These are phyloP conservation scores for Flaveria floridana DNA, from an alignment of 140 eudicot species.

Conservation along the genomic window DNA sequence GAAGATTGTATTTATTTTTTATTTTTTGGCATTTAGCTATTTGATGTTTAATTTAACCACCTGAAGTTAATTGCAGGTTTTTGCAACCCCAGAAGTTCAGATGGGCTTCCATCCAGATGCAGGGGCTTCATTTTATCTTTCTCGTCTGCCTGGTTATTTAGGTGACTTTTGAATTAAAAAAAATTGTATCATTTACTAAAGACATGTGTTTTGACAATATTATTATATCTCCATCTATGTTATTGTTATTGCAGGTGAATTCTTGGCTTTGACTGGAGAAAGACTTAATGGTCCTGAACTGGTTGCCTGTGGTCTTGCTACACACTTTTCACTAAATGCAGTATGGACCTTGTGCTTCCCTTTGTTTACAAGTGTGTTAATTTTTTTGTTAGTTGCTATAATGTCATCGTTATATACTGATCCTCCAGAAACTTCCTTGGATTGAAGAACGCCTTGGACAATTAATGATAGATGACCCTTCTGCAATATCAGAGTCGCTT, in stretches of 20 bases:
- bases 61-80: conserved; percentile 54
- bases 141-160: conserved; percentile 92
- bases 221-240: background rate
- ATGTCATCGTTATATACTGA: conserved; percentile 8
- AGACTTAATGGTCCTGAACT: conserved; percentile 88
- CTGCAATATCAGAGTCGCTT: conserved; percentile 75
- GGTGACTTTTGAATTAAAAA: conserved; percentile 45
- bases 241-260: conserved; percentile 62
- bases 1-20: background rate
- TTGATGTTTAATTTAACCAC: background rate
- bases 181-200: background rate
- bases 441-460: conserved; percentile 82
- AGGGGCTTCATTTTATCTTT: conserved; percentile 93
- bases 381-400: background rate
- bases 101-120: conserved; percentile 96
- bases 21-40: conserved; percentile 2
- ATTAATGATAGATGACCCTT: conserved; percentile 78
- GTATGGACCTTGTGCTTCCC: conserved; percentile 37
- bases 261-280: conserved; percentile 87
- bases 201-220: conserved; percentile 20
- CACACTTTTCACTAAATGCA: conserved; percentile 71
- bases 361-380: background rate
- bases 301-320: conserved; percentile 89
- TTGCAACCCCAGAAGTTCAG: conserved; percentile 75
- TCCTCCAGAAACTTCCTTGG: conserved; percentile 67